phyloP scores from a whole-genome alignment of 371 early-diverging fungal genomes.

The Thermomucor indicae-seudaticae region DNA sequence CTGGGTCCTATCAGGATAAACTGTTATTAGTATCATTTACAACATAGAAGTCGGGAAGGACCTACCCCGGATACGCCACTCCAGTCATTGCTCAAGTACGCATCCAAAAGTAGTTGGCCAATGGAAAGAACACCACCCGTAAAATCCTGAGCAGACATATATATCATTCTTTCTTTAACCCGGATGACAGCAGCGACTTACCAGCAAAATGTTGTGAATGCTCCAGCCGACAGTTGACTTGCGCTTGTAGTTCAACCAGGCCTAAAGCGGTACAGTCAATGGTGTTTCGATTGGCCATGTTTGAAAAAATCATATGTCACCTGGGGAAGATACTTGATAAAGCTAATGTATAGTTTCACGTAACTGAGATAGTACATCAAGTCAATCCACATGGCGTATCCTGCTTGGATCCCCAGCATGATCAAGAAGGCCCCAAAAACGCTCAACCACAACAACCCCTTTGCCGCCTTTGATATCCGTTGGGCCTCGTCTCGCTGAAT shows the following conservation, averaged over 20 bases:
- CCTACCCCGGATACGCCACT: slow-evolving; percentile 63
- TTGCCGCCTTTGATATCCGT: slow-evolving; percentile 31
- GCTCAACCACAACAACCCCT: slow-evolving; percentile 31
- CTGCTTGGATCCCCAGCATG: slow-evolving; percentile 19
- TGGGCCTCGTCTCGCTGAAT: slow-evolving; percentile 46
- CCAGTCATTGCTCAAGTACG: slow-evolving; percentile 63
- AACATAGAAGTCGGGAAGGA: too few species aligned
- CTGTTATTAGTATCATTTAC: too few species aligned
- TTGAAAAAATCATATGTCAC: slow-evolving; percentile 32
- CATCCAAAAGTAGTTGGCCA: slow-evolving; percentile 78
- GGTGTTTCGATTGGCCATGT: too few species aligned
- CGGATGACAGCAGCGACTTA: too few species aligned
- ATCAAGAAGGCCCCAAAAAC: slow-evolving; percentile 35
- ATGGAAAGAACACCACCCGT: slow-evolving; percentile 85
- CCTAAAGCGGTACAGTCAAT: slow-evolving; percentile 31
- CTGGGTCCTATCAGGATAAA: slow-evolving; percentile 48
- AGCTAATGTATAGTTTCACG: slow-evolving; percentile 72
- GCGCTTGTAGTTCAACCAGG: slow-evolving; percentile 67
- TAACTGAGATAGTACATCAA: slow-evolving; percentile 73
- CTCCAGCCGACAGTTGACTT: slow-evolving; percentile 93
- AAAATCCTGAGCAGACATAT: too few species aligned
- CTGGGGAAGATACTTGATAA: slow-evolving; percentile 92
- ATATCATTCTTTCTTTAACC: too few species aligned
- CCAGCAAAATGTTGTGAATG: slow-evolving; percentile 83
- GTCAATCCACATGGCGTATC: slow-evolving; percentile 51